Evolutionary conservation across 495 filamentous ascomycete genomes (phyloP), one percentile per base, ranked within the genome.

Genomic region (Penicillium nucicola): DNA sequence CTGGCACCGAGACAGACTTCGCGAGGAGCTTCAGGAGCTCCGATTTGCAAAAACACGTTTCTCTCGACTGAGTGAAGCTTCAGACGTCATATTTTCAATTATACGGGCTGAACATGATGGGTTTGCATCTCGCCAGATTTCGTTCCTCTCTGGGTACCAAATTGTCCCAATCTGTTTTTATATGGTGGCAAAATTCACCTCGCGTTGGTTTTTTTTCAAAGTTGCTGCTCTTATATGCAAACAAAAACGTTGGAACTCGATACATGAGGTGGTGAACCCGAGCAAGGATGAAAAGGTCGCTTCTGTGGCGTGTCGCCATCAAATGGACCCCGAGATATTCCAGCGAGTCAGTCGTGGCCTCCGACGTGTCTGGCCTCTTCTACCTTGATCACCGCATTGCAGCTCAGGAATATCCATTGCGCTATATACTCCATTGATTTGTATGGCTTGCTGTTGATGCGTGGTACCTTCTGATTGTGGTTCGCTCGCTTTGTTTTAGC

Each of bases 181-280:
- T 47, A 80, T 79, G 77, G 14, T 78, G 7, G 71, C 60, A 44
- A 80, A 80, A 58, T 79, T 62, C 53, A 79, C 75, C 10, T 70
- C 57, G 20, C 71, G 77, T 40, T 81, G 77, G 69, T 60, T 51
- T 18, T 81, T 77, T 50, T 79, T 78, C 48, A 67, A 69, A 40
- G 55, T 52, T 10, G 60, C 64, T n/a, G 74, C 75, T 39, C 38
- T 57, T 7, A 61, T 77, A 18, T 76, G 73, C 58, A 53, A 64
- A 1, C 57, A 53, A 28, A 65, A 58, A 19, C 31, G 65, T 20
- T 57, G 56, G 42, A 52, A 57, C 30, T 25, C 19, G 8, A 69
- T 80, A 23, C 52, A 69, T 10, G 77, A 80, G 62, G 77, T 79
- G 23, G 65, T 80, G 14, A 80, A 79, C 60, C 74, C 77, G 5